Percentiles rank a stretch among this genome's conserved stretches.
Conservation (phyloP, 257 asterid species). For the Schizonepeta tenuifolia region DNA sequence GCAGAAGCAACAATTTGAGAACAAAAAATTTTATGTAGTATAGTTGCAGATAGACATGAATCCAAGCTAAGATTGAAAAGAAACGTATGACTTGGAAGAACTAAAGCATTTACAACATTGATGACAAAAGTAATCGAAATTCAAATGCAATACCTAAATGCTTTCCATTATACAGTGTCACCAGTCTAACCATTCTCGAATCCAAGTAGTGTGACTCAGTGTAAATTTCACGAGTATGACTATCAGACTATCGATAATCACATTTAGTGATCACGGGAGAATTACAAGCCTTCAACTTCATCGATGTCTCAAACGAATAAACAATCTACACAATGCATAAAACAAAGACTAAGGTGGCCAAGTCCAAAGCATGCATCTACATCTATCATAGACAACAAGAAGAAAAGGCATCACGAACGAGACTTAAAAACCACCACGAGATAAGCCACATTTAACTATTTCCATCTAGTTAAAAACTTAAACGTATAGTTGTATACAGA, state of each 20-base stretch:
- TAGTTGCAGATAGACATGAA: neutral
- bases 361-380: constrained; percentile 13
- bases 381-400: constrained; percentile 10
- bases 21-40: neutral
- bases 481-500: neutral
- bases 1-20: neutral
- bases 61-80: constrained; percentile 11
- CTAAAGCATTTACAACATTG: too few species aligned
- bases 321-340: neutral
- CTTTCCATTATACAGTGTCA: neutral
- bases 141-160: neutral
- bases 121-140: too few species aligned
- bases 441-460: neutral
- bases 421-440: neutral
- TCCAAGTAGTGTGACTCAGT: neutral
- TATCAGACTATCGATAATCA: neutral
- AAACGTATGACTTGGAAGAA: too few species aligned
- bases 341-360: neutral
- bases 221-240: neutral
- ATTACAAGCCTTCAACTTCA: neutral
- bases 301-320: neutral
- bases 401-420: neutral
- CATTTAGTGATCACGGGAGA: neutral
- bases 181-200: constrained; percentile 14
- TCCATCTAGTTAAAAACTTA: neutral